Percentiles rank a stretch among this genome's conserved stretches.
phyloP scores from a whole-genome alignment of 306 rosid genomes.

The Pterocarpus macrocarpus region DNA sequence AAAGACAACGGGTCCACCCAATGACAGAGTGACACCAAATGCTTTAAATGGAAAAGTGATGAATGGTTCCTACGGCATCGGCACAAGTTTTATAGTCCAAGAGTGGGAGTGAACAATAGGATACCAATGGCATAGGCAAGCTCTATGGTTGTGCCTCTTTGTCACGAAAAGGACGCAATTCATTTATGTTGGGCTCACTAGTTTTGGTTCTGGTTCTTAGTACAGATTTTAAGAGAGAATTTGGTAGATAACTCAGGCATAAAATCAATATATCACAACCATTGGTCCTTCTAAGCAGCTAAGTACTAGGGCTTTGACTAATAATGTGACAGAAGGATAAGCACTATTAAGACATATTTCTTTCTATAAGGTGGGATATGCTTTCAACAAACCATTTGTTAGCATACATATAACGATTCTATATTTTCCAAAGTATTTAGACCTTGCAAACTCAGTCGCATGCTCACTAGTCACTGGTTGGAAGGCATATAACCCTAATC shows the following conservation, averaged over 20 bases:
- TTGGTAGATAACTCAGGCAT: background rate
- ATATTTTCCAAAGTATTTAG: too few species aligned
- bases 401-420: too few species aligned
- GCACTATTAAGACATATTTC: background rate
- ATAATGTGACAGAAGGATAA: background rate
- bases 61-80: background rate
- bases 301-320: conserved; percentile 10
- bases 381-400: too few species aligned
- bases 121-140: background rate
- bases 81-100: conserved; percentile 22
- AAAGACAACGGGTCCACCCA: conserved; percentile 1
- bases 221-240: background rate
- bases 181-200: conserved; percentile 13
- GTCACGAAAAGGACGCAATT: conserved; percentile 23
- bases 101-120: background rate
- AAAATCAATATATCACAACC: background rate
- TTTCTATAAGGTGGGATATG: too few species aligned
- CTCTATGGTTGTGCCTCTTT: background rate
- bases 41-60: conserved; percentile 34
- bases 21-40: conserved; percentile 1
- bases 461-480: too few species aligned
- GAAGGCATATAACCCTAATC: too few species aligned
- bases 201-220: background rate
- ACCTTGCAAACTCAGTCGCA: too few species aligned
- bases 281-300: conserved; percentile 2